Conservation (phyloP, 2,329 filamentous ascomycete genomes). For the Cladosporium oxysporum region DNA sequence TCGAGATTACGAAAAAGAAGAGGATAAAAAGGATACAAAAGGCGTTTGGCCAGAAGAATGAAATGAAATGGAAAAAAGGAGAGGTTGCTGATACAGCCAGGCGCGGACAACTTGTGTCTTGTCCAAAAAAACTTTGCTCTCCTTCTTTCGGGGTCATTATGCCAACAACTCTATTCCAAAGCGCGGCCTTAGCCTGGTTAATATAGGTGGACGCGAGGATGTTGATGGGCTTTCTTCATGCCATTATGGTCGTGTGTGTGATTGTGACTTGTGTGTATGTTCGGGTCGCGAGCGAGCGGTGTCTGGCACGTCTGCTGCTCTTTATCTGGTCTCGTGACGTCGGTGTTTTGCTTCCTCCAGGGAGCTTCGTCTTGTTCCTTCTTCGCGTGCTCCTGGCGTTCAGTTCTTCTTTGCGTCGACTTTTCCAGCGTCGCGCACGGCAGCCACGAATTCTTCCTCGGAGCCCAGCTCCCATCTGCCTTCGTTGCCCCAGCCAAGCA, state of each 20-base stretch:
- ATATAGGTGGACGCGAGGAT: neutral
- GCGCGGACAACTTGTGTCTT: neutral
- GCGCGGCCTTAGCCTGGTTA: neutral
- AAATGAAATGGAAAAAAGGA: neutral
- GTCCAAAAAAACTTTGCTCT: conserved; percentile 6
- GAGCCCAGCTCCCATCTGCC: conserved; percentile 35
- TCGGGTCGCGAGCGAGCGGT: neutral
- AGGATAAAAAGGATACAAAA: neutral
- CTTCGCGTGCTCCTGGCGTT: neutral
- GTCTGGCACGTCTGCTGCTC: conserved; percentile 15
- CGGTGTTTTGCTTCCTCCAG: conserved; percentile 7
- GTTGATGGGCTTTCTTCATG: neutral
- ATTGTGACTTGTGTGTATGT: neutral
- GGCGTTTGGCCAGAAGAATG: neutral
- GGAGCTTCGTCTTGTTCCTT: neutral
- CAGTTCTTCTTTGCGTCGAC: conserved; percentile 28
- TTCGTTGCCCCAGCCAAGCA: conserved; percentile 45
- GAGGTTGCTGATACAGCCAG: neutral
- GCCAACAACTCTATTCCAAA: conserved; percentile 3
- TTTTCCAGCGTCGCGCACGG: conserved; percentile 42
- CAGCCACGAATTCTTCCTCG: conserved; percentile 45
- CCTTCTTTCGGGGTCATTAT: conserved; percentile 1
- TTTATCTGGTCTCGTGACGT: neutral
- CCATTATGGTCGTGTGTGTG: conserved; percentile 12
- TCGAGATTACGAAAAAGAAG: neutral